Base-by-base conservation (phyloP, 2,329 filamentous ascomycete genomes). In the Calonectria pteridis region DNA sequence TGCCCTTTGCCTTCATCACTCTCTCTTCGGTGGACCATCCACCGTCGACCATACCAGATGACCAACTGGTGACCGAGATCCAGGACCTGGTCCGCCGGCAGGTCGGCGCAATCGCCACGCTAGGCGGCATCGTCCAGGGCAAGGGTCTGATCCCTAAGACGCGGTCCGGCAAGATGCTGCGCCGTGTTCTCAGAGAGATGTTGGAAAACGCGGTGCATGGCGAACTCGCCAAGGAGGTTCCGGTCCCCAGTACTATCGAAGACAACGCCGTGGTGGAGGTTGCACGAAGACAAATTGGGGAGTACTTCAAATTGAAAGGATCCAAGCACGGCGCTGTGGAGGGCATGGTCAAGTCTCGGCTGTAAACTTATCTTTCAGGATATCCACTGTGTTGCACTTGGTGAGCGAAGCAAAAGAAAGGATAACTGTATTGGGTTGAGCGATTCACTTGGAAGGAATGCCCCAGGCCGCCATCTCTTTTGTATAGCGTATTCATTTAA, bases 121-220 rank as follows among this genome's bases (percentile, higher is more conserved):
- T 98, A 0, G 95, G 95, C 11, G 96, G 96, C 2, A 93, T 98
- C 80, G 94, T 98, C 67, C 94, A 95, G 76, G 94, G 94, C 49
- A 92, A 92, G 77, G 93, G 93, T 20, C 96, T 98, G 89, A 98
- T 98, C 67, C 96, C 96, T 7, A 96, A 96, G 87, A 98, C 96
- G 20, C 87, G 96, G 33, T 95, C 93, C n/a, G 96, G 96, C 33
- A 98, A 98, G 89, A 98, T 95, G 6, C 84, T 98, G 73, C 89
- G 96, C 4, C 88, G 96, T 29, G 95, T 98, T 37, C 85, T 98
- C 82, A 89, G 94, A 37, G 94, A 98, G 85, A 85, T 98, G 77
- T 86, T 98, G 20, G 96, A 98, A 86, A 95, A 97, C 81, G 95
- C 91, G 0, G 91, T 93, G 6, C 89, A 93, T 73, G 94, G 91